Base-by-base conservation (phyloP, 306 rosid genomes). In the Malus sieversii region DNA sequence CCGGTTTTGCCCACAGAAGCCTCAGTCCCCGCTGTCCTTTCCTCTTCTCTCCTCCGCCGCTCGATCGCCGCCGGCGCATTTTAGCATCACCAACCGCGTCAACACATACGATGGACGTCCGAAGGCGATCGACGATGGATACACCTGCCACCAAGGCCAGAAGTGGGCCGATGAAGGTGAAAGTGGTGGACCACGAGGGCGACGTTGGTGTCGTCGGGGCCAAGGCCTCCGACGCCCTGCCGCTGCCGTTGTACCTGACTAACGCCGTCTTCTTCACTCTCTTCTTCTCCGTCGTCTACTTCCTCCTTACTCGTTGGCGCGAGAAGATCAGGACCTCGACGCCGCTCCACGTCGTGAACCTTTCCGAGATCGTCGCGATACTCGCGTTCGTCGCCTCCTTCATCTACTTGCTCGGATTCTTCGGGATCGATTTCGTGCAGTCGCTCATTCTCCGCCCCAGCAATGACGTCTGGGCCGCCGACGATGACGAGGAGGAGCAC, bases 261-360 rank as follows among this genome's bases (percentile, higher is more conserved):
- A 91, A 94, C 79, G 88, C 77, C 1, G 68, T 85, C 13, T 92
- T 90, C 88, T 92, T 94, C 83, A 35, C 74, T 4, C 74, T 92
- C 14, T 94, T 90, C 86, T 94, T 90, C 92, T 90, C 97, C 15
- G 95, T 92, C 1, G 90, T 91, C 0, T 92, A 90, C 71, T 94
- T 88, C 81, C 78, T 94, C 76, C 96, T 94, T 60, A 86, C 81
- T 71, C 81, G 95, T 19, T 94, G 97, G 97, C 88, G 96, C 0
- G 97, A 90, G 76, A 92, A 94, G 87, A 89, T 94, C 85, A 88
- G 98, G 5, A 87, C 86, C 51, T 87, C 96, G 44, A 87, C 90
- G 18, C 98, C 98, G 13, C 95, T 94, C 40, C 96, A 91, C 58
- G 79, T 86, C 59, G 75, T 92, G 45, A 89, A 86, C 3, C 80